Conservation (phyloP, 78 protist genomes). For the Dictyostelium citrinum region DNA sequence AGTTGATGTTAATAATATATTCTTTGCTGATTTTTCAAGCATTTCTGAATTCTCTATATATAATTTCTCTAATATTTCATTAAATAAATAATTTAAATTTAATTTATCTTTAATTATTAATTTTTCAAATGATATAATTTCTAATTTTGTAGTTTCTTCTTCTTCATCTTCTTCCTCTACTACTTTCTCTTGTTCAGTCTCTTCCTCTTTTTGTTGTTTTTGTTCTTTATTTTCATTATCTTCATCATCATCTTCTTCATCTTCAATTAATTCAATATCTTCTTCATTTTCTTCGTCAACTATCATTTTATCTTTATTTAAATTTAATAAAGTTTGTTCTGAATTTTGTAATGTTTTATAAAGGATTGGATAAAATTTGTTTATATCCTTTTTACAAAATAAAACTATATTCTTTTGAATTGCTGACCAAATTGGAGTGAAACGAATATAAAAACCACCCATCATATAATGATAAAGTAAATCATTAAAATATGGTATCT, state of each 20-base stretch:
- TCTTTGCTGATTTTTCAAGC: background rate
- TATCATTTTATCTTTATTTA: background rate
- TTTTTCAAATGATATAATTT: background rate
- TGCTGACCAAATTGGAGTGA: constrained; percentile 47
- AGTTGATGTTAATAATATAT: constrained; percentile 25
- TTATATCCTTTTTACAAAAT: constrained; percentile 9
- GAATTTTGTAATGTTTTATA: constrained; percentile 6
- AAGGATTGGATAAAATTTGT: constrained; percentile 35
- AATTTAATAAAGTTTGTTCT: background rate
- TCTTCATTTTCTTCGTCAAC: background rate
- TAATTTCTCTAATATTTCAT: constrained; percentile 2
- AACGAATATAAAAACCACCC: constrained; percentile 56
- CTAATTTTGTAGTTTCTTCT: background rate
- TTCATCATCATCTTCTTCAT: background rate
- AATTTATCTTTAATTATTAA: constrained; percentile 1
- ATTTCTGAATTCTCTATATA: background rate
- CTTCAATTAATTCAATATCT: background rate
- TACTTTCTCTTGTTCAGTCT: background rate
- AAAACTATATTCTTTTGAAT: constrained; percentile 13
- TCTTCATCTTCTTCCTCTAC: constrained; percentile 9
- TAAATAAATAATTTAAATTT: background rate
- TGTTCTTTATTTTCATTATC: background rate
- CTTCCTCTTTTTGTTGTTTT: background rate
- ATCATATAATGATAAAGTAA: constrained; percentile 32
- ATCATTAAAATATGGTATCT: background rate